Conservation (phyloP, 208 protist species). For the Trichomonas tenax region DNA sequence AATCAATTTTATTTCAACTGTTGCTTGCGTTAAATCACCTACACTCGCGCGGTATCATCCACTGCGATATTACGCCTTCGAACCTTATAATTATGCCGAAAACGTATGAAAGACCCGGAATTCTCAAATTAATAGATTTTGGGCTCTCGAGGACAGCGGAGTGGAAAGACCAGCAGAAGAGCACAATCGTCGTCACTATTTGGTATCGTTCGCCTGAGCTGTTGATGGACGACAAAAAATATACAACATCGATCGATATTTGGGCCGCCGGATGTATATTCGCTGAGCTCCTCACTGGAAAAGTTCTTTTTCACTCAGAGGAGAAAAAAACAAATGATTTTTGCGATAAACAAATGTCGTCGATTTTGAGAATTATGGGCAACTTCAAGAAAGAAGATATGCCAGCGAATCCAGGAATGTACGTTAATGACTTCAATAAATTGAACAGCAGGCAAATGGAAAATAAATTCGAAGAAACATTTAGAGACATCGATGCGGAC, state of each 20-base stretch:
- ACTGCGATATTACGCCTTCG: background rate
- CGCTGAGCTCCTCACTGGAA: background rate
- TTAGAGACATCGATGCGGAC: conserved; percentile 36
- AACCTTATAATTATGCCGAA: background rate
- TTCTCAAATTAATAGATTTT: background rate
- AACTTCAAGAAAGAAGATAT: background rate
- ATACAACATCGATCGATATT: background rate
- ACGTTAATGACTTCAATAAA: background rate
- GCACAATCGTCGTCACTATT: background rate
- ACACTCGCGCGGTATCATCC: background rate
- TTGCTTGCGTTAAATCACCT: background rate
- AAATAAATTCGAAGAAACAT: background rate
- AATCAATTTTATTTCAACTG: conserved; percentile 16
- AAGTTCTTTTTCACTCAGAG: background rate
- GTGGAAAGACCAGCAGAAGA: background rate
- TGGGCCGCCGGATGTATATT: background rate
- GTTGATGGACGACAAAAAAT: background rate
- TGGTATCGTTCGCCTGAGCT: background rate
- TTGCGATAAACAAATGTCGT: background rate
- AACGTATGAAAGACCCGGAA: background rate
- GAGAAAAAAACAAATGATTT: background rate
- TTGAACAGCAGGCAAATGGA: background rate
- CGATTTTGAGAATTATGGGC: background rate
- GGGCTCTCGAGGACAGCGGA: background rate
- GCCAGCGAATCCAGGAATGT: background rate